phyloP scores from a whole-genome alignment of 176 grass and related monocot species.

The Musa troglodytarum region DNA sequence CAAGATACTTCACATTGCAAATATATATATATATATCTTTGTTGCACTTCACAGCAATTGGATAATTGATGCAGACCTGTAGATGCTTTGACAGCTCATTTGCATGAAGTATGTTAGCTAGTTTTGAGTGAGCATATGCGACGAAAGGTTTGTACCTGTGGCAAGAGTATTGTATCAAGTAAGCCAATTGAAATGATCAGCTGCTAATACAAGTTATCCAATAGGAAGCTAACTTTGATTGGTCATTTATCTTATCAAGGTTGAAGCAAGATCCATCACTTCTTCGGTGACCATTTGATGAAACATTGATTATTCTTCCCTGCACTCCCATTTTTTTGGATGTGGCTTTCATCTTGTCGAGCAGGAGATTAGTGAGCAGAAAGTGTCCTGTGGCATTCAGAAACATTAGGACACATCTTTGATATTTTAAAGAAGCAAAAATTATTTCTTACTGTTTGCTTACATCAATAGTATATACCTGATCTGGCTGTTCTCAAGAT shows the following conservation, averaged over 20 bases:
- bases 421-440: too few species aligned
- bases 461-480: too few species aligned
- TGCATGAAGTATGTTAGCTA: slow-evolving; percentile 81
- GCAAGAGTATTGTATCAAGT: background rate
- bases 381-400: slow-evolving; percentile 10
- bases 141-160: slow-evolving; percentile 40
- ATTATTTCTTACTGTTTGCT: too few species aligned
- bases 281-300: slow-evolving; percentile 8
- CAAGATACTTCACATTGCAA: background rate
- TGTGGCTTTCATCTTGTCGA: slow-evolving; percentile 26
- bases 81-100: slow-evolving; percentile 62
- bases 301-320: slow-evolving; percentile 24
- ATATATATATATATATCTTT: background rate
- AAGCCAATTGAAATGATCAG: background rate
- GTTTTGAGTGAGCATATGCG: slow-evolving; percentile 62
- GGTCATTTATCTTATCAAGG: slow-evolving; percentile 21
- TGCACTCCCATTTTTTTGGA: slow-evolving; percentile 22
- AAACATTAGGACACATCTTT: background rate
- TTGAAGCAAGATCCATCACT: slow-evolving; percentile 15
- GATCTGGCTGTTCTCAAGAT: too few species aligned
- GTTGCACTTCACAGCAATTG: background rate
- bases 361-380: slow-evolving; percentile 18
- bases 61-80: slow-evolving; percentile 25
- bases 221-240: slow-evolving; percentile 15
- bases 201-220: background rate